These are phyloP conservation scores for Stentor roeselii DNA, from an alignment of 73 alveolate species.

Conservation along the genomic window DNA sequence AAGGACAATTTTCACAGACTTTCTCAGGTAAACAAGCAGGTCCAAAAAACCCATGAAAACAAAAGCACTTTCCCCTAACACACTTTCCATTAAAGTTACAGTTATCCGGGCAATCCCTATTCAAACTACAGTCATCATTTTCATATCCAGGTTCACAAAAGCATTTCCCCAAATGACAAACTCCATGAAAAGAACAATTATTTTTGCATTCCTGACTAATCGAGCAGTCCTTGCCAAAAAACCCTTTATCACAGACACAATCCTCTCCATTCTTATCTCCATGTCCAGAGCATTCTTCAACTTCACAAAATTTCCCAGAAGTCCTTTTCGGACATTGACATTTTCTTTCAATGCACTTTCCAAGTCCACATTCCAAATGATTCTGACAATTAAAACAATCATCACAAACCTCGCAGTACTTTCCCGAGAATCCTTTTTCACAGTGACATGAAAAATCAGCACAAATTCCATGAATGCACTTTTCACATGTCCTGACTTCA, in stretches of 20 bases:
- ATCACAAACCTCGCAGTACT: neutral
- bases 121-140: neutral
- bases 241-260: constrained; percentile 9
- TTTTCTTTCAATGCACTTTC: neutral
- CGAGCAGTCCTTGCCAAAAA: constrained; percentile 8
- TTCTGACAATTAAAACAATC: neutral
- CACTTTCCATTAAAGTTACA: constrained; percentile 13
- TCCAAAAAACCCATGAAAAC: neutral
- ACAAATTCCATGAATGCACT: constrained; percentile 2
- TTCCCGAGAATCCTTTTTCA: neutral
- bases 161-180: neutral
- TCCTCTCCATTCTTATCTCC: neutral
- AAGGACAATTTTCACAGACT: neutral
- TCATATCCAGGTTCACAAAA: constrained; percentile 20
- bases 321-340: neutral
- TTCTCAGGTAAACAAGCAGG: neutral
- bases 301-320: neutral
- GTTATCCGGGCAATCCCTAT: neutral
- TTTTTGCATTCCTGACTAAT: neutral
- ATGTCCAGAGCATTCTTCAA: constrained; percentile 8
- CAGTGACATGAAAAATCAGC: neutral
- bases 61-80: neutral
- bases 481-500: neutral
- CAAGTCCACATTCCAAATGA: neutral
- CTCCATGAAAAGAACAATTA: constrained; percentile 13